These are phyloP conservation scores for Teunomyces funiuensis DNA, from an alignment of 805 yeast species.

Conservation along the genomic window DNA sequence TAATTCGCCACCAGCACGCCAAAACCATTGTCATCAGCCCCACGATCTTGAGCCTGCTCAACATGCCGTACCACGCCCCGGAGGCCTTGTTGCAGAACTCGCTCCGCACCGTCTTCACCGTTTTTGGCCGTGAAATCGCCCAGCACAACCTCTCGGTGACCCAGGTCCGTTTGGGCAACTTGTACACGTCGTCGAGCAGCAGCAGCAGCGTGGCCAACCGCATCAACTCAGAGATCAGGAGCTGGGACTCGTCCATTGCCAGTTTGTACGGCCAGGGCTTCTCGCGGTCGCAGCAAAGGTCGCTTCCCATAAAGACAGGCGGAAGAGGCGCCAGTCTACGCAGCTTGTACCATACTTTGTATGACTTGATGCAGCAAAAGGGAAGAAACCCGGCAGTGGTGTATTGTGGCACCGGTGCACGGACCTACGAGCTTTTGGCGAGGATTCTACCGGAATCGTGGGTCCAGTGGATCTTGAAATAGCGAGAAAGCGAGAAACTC, in stretches of 20 bases:
- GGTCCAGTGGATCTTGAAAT: conserved; percentile 23
- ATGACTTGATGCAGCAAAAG: conserved; percentile 34
- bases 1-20: conserved; percentile 51
- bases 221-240: conserved; percentile 37
- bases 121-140: conserved; percentile 34
- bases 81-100: conserved; percentile 56
- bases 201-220: conserved; percentile 19
- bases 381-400: conserved; percentile 27
- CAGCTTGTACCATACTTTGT: conserved; percentile 39
- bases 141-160: conserved; percentile 38
- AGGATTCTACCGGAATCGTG: conserved; percentile 32
- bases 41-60: conserved; percentile 51
- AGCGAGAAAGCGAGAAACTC: neutral
- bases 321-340: conserved; percentile 32
- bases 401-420: conserved; percentile 45
- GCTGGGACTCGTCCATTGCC: conserved; percentile 39
- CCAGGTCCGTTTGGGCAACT: conserved; percentile 42
- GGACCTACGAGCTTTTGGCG: conserved; percentile 35
- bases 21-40: conserved; percentile 56
- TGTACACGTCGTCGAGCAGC: conserved; percentile 28
- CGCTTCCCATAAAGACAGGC: conserved; percentile 30
- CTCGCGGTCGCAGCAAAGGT: conserved; percentile 27
- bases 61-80: conserved; percentile 63
- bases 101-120: conserved; percentile 35
- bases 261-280: conserved; percentile 32